Conservation (phyloP, 2,329 filamentous ascomycete species). For the Aureobasidium leucospermi region DNA sequence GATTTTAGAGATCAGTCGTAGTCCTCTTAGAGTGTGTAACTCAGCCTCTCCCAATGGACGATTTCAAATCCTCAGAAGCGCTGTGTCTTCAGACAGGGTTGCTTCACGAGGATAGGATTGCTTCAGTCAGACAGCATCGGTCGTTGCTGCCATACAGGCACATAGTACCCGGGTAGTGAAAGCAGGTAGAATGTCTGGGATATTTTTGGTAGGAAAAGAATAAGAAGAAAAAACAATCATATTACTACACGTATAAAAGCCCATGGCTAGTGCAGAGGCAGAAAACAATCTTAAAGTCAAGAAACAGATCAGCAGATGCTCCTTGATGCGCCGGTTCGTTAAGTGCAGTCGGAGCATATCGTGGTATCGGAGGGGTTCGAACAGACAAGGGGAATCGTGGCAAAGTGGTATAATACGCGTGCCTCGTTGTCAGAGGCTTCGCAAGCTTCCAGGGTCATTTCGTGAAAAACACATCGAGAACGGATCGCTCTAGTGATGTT, state of each 20-base stretch:
- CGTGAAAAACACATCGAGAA: slow-evolving; percentile 1
- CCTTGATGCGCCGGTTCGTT: slow-evolving; percentile 11
- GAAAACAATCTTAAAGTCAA: slow-evolving; percentile 13
- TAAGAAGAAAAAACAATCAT: slow-evolving; percentile 3
- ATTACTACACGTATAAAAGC: slow-evolving; percentile 9
- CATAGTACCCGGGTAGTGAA: too few species aligned
- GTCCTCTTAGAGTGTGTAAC: too few species aligned
- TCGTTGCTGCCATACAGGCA: too few species aligned
- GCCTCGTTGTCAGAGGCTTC: not conserved
- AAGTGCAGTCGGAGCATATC: slow-evolving; percentile 12
- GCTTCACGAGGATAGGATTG: too few species aligned
- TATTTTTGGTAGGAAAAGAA: not conserved
- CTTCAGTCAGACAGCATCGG: too few species aligned
- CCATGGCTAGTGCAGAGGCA: slow-evolving; percentile 3
- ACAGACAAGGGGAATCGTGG: slow-evolving; percentile 8
- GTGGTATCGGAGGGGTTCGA: slow-evolving; percentile 9
- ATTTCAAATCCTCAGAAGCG: too few species aligned
- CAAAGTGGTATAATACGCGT: slow-evolving; percentile 9
- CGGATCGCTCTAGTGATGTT: slow-evolving; percentile 8
- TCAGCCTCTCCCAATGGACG: too few species aligned
- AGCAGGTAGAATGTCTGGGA: too few species aligned
- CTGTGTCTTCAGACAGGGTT: too few species aligned
- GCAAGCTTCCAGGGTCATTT: not conserved
- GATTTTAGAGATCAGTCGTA: too few species aligned
- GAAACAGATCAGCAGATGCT: slow-evolving; percentile 13